Evolutionary conservation across 2,329 filamentous ascomycete genomes (phyloP), one percentile per base, ranked within the genome.

Genomic region (Ophiognomonia clavigignenti-juglandacearum): DNA sequence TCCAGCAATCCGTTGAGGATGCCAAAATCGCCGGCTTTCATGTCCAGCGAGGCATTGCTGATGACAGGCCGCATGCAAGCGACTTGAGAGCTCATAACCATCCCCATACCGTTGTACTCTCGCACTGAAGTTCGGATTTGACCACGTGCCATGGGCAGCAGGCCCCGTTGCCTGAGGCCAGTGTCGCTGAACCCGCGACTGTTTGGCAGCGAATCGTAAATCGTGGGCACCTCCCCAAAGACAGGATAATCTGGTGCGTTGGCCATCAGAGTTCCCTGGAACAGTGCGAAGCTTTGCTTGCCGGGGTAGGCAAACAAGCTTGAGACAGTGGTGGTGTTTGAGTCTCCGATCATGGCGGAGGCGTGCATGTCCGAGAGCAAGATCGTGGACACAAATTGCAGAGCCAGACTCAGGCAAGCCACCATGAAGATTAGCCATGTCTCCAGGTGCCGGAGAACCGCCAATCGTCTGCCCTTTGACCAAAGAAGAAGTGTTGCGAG

Each of bases 11-110:
- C n/a, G n/a, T n/a, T n/a, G n/a, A n/a, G n/a, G n/a, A n/a, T n/a
- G n/a, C n/a, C n/a, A n/a, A n/a, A n/a, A n/a, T n/a, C n/a, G n/a
- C n/a, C n/a, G n/a, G n/a, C n/a, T n/a, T n/a, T n/a, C n/a, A n/a
- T n/a, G n/a, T n/a, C n/a, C n/a, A n/a, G 23, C 19, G 22, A 6
- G 14, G 16, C 4, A 36, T 11, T 14, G 14, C 24, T 13, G 2
- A n/a, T n/a, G n/a, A n/a, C n/a, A n/a, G n/a, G 39, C 24, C 24
- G 45, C 45, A 47, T 47, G n/a, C 45, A 47, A 9, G 45, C 45
- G 1, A 32, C 45, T 19, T 26, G 29, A 4, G 45, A 38, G 39
- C n/a, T 47, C 31, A 47, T 19, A 0, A 43, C 39, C 26, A 43
- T 38, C 6, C 14, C 24, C 26, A 18, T 38, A 6, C 45, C 45